Conservation (phyloP, 441 rosid genomes). For the Eutrema salsugineum region DNA sequence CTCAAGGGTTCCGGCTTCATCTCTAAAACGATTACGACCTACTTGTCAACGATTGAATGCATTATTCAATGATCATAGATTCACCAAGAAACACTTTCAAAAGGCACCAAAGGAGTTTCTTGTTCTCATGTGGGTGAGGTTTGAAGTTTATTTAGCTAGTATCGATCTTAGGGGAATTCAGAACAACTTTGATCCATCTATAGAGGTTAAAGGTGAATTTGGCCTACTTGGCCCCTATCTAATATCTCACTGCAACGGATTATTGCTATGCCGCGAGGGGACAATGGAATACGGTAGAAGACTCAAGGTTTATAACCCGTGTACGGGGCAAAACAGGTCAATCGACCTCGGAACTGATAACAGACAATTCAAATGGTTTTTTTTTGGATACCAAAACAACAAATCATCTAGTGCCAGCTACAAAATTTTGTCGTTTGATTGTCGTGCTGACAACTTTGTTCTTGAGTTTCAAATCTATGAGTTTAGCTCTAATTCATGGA, state of each 20-base stretch:
- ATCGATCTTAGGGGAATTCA: background rate
- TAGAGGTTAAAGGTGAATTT: slow-evolving; percentile 1
- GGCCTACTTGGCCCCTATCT: too few relatives aligned
- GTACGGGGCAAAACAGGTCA: background rate
- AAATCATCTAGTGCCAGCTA: background rate
- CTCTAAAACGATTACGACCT: background rate
- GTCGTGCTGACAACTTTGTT: too few relatives aligned
- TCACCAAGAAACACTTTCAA: background rate
- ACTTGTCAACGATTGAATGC: background rate
- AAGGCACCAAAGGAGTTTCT: background rate
- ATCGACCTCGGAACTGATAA: background rate
- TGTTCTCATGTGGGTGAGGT: background rate
- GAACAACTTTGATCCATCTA: background rate
- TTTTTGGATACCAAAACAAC: background rate
- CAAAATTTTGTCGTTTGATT: background rate
- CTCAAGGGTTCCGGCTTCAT: background rate
- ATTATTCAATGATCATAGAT: background rate
- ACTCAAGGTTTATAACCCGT: background rate
- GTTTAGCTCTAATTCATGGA: background rate
- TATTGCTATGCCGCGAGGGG: background rate
- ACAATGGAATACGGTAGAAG: too few relatives aligned
- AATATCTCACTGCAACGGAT: background rate
- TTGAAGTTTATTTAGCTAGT: background rate
- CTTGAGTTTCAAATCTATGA: background rate
- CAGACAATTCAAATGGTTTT: background rate